Base-by-base conservation (phyloP, 1,139 yeast species). In the Hyphopichia wangnamkhiaoensis region DNA sequence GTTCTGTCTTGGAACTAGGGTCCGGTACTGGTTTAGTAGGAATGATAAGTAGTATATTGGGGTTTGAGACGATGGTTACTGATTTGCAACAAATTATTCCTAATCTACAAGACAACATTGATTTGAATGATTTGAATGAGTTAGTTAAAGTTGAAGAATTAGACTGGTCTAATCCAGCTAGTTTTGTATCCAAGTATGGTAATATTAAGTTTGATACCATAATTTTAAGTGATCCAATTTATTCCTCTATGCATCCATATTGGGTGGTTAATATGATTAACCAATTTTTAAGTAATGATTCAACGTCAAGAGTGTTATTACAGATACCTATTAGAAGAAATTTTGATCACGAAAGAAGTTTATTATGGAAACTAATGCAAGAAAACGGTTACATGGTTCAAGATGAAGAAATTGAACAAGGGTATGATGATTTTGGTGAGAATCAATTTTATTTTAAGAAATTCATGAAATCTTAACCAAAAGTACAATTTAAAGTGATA, bases 21-120 rank as follows among this genome's bases (percentile, higher is more conserved):
- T 74, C 98, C 0, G 98, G 98, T 0, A 93, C 98, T 0, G 98
- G 98, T 0, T 65, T 93, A 17, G 86, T 84, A 1, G 97, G 98
- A 0, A 83, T 93, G 32, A 68, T 80, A 0, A 74, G 85, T 41
- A 74, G 76, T 2, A 41, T 68, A 13, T 57, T 75, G 29, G 87
- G 81, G 1, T 72, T 64, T 47, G 54, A 66, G 0, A 73, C 89
- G 0, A 63, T 67, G 13, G 60, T 89, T 27, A 90, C 98, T 0
- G 98, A 93, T 58, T 63, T 93, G 36, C 80, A 82, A 0, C 94
- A 82, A 41, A 91, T 93, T 37, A 71, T 84, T 0, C 80, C 80
- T 0, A 93, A 93, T 53, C 59, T 93, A 35, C 52, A 57, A 38
- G 68, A 63, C 19, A 93, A 93, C 49, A 65, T 84, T 1, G 57